A percentile compares a stretch with the other conserved stretches of the same genome.
Conservation (phyloP, 768 basidiomycete species). For the Tubosaeta sp. region DNA sequence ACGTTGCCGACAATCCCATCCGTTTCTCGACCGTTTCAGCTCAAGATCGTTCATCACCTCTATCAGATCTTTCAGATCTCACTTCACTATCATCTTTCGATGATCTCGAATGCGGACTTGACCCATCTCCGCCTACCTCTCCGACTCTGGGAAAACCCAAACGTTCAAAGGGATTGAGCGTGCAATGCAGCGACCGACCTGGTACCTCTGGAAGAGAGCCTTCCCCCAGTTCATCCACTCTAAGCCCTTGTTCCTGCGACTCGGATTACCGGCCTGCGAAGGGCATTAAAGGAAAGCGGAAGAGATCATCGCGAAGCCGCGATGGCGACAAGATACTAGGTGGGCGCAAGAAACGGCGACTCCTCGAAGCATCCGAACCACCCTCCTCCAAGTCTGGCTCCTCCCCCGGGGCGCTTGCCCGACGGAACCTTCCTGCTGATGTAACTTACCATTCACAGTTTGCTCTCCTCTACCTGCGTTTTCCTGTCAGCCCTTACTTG, state of each 20-base stretch:
- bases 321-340: constrained; percentile 7
- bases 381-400: not conserved
- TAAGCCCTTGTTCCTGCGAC: not conserved
- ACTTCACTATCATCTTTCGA: constrained; percentile 26
- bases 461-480: constrained; percentile 65
- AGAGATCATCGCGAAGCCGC: constrained; percentile 5
- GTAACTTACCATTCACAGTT: constrained; percentile 48
- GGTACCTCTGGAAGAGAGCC: not conserved
- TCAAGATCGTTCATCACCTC: constrained; percentile 19
- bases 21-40: not conserved
- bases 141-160: constrained; percentile 2
- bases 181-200: not conserved
- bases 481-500: constrained; percentile 59
- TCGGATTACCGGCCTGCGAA: constrained; percentile 17
- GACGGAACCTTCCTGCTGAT: constrained; percentile 48
- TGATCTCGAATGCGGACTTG: not conserved
- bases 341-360: constrained; percentile 12
- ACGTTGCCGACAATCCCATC: not conserved
- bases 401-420: constrained; percentile 9
- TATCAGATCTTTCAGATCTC: constrained; percentile 28
- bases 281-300: constrained; percentile 18
- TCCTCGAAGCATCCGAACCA: not conserved
- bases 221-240: not conserved
- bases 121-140: constrained; percentile 19
- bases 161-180: not conserved